Evolutionary conservation across 805 yeast genomes (phyloP), one percentile per base, ranked within the genome.

Genomic region (Teunomyces funiuensis): DNA sequence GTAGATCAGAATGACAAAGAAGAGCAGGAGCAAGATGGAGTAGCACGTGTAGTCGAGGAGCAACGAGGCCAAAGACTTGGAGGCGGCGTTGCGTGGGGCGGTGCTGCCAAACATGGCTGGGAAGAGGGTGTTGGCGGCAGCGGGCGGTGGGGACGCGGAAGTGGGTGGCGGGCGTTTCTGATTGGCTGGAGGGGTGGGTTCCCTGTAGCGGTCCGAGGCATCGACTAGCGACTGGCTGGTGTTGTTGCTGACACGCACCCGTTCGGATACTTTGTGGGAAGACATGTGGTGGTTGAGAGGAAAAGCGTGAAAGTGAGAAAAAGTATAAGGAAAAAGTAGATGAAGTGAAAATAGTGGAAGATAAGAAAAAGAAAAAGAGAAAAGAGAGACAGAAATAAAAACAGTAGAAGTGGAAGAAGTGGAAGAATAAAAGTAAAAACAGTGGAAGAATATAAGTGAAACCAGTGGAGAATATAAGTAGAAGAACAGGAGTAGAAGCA

Each of bases 1-100:
- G 49, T 69, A 69, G 20, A 79, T 58, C 8, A 88, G 79, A 57
- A 80, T 79, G 23, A 77, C 26, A 36, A 82, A 66, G 52, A 79
- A 84, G 10, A 84, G 48, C 15, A 70, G 45, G 26, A 84, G 64
- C 37, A 85, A 63, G 2, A 80, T 50, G 7, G 71, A 49, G 50
- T 80, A 82, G 54, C 40, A 34, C 20, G 30, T 22, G 26, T 27
- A 33, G 17, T 20, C 19, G 14, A 33, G 15, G 10, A 13, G n/a
- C 31, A 28, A n/a, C 2, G 34, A 14, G 11, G 16, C 13, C 25
- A 20, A 17, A n/a, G 31, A 17, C 16, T 28, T 28, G 31, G n/a
- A 1, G 23, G 19, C 25, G 25, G 23, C 8, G 15, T 20, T 17
- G 8, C 19, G 7, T 15, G 19, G 22, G 30, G 13, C 15, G 11